Base-by-base conservation (phyloP, 2,329 filamentous ascomycete genomes). In the Leptographium lundbergii region DNA sequence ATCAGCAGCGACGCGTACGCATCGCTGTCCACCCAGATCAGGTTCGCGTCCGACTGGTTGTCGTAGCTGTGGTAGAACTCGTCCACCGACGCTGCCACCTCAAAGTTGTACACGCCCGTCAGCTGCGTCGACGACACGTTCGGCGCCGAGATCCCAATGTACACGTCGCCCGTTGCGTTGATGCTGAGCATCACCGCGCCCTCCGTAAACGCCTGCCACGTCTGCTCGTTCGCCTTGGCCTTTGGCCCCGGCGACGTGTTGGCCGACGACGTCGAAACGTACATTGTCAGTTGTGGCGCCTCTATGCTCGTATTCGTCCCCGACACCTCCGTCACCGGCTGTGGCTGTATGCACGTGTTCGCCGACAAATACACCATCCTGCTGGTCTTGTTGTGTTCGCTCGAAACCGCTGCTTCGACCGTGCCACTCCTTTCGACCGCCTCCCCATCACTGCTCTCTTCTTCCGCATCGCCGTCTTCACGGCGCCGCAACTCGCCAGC, bases 21-120 rank as follows among this genome's bases (percentile, higher is more conserved):
- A 70, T 97, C 94, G 27, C 89, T 90, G 67, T 97, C 94, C 57
- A 96, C 83, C 72, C 91, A 87, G 65, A 84, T 81, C 9, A 96
- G 76, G 63, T 86, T 81, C 0, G 81, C 74, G 24, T 75, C 69
- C 1, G 70, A 66, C 14, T 74, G 69, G 62, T 78, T 72, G 63
- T 82, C 75, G 65, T 82, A 88, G 42, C 73, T 77, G 71, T 95
- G 87, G 68, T 89, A 96, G 61, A 80, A 87, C 1, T 75, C 80
- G 65, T 95, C 87, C n/a, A 86, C 84, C 1, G 91, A 96, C 6
- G 82, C 88, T 1, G 89, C 90, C 25, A 99, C 74, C 66, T 95
- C 79, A 65, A 91, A 91, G 61, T 85, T 88, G 77, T 90, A 99
- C 5, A 76, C 75, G 2, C 86, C 87, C 0, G 75, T 72, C 62